phyloP scores from a whole-genome alignment of 305 asterid species.

The Nicotiana rustica region DNA sequence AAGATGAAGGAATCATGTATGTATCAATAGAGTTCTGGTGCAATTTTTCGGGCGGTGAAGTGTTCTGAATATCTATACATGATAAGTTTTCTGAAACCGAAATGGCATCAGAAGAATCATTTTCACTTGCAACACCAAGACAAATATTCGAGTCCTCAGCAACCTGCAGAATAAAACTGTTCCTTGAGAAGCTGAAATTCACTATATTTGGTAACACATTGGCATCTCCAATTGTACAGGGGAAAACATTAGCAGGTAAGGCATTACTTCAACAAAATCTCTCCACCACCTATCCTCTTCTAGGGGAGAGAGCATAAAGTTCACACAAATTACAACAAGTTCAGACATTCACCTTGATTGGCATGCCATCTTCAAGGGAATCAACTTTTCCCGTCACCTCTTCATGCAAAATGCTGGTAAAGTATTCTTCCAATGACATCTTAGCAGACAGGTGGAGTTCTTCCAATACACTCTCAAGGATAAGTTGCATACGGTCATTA shows the following conservation, averaged over 20 bases:
- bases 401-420: conserved; percentile 61
- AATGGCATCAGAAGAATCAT: conserved; percentile 44
- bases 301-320: conserved; percentile 24
- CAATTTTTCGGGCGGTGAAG: conserved; percentile 43
- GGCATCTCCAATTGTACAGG: conserved; percentile 7
- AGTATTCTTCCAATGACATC: conserved; percentile 54
- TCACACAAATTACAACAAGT: conserved; percentile 34
- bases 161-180: conserved; percentile 54
- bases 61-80: conserved; percentile 46
- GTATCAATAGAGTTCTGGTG: conserved; percentile 40
- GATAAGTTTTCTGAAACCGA: conserved; percentile 45
- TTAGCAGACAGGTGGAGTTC: conserved; percentile 79
- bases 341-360: conserved; percentile 59
- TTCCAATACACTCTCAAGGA: conserved; percentile 63
- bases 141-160: conserved; percentile 40
- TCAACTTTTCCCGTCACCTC: conserved; percentile 65
- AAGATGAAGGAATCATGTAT: conserved; percentile 43
- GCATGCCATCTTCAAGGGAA: conserved; percentile 42
- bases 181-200: conserved; percentile 27
- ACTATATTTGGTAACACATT: conserved; percentile 3
- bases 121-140: conserved; percentile 46
- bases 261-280: conserved; percentile 15
- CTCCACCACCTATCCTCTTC: conserved; percentile 18
- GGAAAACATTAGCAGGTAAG: not conserved
- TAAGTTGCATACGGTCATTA: conserved; percentile 48